A percentile compares a stretch with the other conserved stretches of the same genome.
phyloP scores from a whole-genome alignment of 2,329 filamentous ascomycete genomes.

The Whalleya microplaca region DNA sequence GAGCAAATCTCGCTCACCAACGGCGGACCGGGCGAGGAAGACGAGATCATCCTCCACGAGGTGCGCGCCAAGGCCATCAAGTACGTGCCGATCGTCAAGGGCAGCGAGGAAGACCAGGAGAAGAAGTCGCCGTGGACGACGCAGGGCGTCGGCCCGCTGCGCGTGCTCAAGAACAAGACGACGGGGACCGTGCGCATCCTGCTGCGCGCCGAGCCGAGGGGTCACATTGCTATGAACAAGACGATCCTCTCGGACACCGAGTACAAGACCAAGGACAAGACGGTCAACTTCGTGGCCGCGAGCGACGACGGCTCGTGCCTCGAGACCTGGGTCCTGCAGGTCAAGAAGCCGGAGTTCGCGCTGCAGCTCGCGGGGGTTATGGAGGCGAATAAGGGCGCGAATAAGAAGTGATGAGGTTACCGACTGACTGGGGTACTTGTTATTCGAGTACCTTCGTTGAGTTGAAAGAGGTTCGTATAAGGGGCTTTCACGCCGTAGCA shows the following conservation, averaged over 20 bases:
- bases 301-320: constrained; percentile 61
- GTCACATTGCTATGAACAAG: constrained; percentile 75
- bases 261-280: constrained; percentile 66
- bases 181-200: constrained; percentile 70
- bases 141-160: constrained; percentile 72
- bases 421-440: too few relatives aligned
- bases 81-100: constrained; percentile 52
- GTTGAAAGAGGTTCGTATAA: not conserved
- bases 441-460: not conserved
- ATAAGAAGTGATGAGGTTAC: constrained; percentile 49
- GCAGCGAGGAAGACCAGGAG: constrained; percentile 49
- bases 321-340: constrained; percentile 73
- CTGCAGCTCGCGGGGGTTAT: constrained; percentile 54
- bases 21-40: constrained; percentile 69
- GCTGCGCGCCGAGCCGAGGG: constrained; percentile 74
- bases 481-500: constrained; percentile 3
- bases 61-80: constrained; percentile 72
- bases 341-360: constrained; percentile 61
- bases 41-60: constrained; percentile 73
- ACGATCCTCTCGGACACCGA: constrained; percentile 61
- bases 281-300: constrained; percentile 61
- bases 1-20: constrained; percentile 73
- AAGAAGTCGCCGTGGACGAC: constrained; percentile 67
- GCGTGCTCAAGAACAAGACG: constrained; percentile 73
- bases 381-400: constrained; percentile 59